Base-by-base conservation (phyloP, 345 rosid genomes). In the Orychophragmus violaceus region DNA sequence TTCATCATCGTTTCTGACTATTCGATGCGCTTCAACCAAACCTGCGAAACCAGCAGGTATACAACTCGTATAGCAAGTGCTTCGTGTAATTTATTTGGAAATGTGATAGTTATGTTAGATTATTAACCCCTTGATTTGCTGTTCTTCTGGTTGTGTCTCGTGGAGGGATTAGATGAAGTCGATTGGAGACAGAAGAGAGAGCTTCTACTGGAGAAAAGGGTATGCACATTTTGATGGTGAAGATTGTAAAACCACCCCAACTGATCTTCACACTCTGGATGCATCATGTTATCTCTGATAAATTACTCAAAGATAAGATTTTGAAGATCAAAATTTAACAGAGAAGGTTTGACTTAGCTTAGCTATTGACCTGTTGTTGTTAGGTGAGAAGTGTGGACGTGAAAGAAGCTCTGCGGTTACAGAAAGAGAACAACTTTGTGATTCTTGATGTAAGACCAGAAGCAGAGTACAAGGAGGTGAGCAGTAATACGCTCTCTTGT, bases 381-480 rank as follows among this genome's bases (percentile, higher is more conserved):
- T 41, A 90, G 97, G 96, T 90, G 6, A 81, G 99, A 72, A 85
- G 99, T 51, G 92, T 94, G 58, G 97, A 94, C n/a, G 92, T 82
- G 51, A 90, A 94, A 77, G 99, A 94, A 85, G 97, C 99, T 59
- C 69, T 79, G 33, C 82, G 97, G n/a, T 95, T 94, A 72, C 99
- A 90, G 64, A 69, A 88, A 71, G 99, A 94, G 75, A 94, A 94
- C 74, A 90, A 87, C 53, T 94, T 94, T 73, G 96, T 94, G 71
- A 94, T 94, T 74, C 99, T 94, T 68, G 99, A 94, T 28, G 96
- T 94, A 4, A 74, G 99, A 27, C 99, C 99, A 41, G 97, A 84
- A 81, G 89, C 97, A 33, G 99, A 94, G 63, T 90, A 64, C 78
- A 94, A 88, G 72, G 86, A 82, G 87, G 99, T 94, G 42, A 75